A percentile compares a stretch with the other conserved stretches of the same genome.
Conservation (phyloP, 1,284 basidiomycete genomes). For the Boletus smithii region DNA sequence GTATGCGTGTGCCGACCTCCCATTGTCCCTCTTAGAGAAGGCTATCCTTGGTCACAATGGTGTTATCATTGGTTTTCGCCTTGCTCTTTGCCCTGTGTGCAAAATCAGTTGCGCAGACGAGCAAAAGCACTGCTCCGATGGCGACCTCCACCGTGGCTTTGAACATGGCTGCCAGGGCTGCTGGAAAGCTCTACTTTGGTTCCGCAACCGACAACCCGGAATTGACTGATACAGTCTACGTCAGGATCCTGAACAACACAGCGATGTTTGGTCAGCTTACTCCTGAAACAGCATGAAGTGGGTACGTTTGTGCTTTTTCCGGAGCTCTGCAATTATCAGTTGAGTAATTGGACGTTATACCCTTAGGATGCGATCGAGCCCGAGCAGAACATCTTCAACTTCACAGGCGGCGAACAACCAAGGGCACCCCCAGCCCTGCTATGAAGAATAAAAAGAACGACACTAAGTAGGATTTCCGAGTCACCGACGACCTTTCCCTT, state of each 20-base stretch:
- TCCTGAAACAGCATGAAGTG: conserved; percentile 25
- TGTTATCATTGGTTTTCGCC: no score
- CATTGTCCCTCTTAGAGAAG: no score
- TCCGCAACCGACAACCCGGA: conserved; percentile 58
- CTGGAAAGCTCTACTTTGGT: conserved; percentile 57
- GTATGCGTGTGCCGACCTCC: no score
- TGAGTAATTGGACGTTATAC: neutral
- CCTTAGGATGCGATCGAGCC: conserved; percentile 23
- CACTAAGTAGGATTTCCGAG: no score
- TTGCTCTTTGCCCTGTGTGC: no score
- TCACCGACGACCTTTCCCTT: no score
- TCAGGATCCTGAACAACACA: conserved; percentile 12
- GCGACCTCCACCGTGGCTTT: conserved; percentile 27
- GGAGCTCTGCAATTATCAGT: neutral
- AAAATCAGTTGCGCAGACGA: no score
- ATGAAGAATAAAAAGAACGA: no score
- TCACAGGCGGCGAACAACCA: conserved; percentile 26
- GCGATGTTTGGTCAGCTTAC: conserved; percentile 22
- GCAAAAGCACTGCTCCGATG: no score
- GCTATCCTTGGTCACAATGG: no score
- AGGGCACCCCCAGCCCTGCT: no score
- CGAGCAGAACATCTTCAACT: conserved; percentile 26
- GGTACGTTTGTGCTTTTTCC: conserved; percentile 9
- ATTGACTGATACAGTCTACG: conserved; percentile 45
- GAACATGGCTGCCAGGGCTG: conserved; percentile 42